Evolutionary conservation across 768 basidiomycete genomes (phyloP).

Genomic region (Leccinum disarticulatum): DNA sequence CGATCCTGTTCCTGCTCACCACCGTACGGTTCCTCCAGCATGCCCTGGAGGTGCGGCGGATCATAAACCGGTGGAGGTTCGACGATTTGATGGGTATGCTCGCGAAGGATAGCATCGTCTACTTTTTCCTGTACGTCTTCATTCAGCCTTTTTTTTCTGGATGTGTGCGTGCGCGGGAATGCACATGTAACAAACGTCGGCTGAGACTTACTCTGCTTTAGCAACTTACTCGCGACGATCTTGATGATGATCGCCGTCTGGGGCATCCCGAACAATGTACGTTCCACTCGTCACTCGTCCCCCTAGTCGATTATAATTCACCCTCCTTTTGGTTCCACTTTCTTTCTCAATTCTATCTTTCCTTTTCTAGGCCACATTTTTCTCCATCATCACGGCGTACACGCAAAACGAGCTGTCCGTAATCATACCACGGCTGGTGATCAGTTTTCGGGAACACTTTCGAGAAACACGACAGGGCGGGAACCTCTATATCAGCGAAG

Average conservation of each 20-base stretch:
- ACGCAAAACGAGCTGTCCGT: constrained; percentile 18
- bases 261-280: constrained; percentile 13
- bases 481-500: constrained; percentile 1
- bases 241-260: constrained; percentile 19
- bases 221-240: constrained; percentile 17
- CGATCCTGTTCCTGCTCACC: constrained; percentile 18
- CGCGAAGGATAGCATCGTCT: constrained; percentile 18
- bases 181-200: background rate
- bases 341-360: background rate
- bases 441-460: constrained; percentile 23
- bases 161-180: too few relatives aligned
- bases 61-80: constrained; percentile 9
- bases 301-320: background rate
- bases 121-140: constrained; percentile 19
- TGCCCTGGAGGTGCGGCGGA: constrained; percentile 6
- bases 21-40: constrained; percentile 15
- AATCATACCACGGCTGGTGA: constrained; percentile 19
- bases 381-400: constrained; percentile 16
- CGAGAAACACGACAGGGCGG: background rate
- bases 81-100: constrained; percentile 18
- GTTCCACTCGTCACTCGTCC: background rate
- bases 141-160: background rate
- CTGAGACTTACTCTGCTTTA: background rate
- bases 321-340: background rate
- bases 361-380: constrained; percentile 2